Evolutionary conservation across 2,329 filamentous ascomycete species (phyloP), one percentile per base, ranked within the genome.

Genomic region (Fusarium penzigii): DNA sequence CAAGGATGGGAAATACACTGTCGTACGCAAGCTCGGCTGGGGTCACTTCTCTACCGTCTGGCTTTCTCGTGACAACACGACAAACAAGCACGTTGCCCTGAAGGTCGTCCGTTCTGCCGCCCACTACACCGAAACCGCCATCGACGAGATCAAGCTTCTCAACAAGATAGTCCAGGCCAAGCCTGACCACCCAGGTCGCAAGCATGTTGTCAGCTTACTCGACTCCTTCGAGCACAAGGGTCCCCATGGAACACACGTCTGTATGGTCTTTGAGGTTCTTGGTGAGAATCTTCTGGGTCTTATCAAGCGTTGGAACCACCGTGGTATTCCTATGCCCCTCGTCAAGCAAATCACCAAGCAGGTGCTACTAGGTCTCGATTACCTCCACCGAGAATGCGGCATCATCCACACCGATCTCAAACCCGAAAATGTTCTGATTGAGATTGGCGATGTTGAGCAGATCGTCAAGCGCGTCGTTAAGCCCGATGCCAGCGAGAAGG

Each of bases 341-440:
- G 94, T 97, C 70, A 97, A 97, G 79, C 94, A 97, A 72, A 99
- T 99, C 73, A 95, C 94, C 29, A 97, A 97, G 74, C 94, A 99
- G 75, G 94, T 97, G 10, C 81, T 99, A 44, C 84, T 99, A 29
- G 94, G 94, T 39, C 80, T 99, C 58, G 94, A 99, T 73, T 97
- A 97, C 70, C 82, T 99, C 39, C 94, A 99, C 72, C 87, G 94
- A 65, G 93, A 99, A 75, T 99, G 94, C 74, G 94, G 94, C 68
- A 97, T 99, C 75, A 97, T 99, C 68, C 94, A 99, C 74, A 97
- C 94, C 55, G 93, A 97, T 70, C 77, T 97, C 63, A 97, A 99
- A 74, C 94, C 94, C 44, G 94, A 99, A 71, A 99, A 99, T 68
- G 94, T 99, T 32, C 80, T 99, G 60, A 97, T 99, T 70, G 94